phyloP scores from a whole-genome alignment of 208 protist species.

The Polymyxa betae region DNA sequence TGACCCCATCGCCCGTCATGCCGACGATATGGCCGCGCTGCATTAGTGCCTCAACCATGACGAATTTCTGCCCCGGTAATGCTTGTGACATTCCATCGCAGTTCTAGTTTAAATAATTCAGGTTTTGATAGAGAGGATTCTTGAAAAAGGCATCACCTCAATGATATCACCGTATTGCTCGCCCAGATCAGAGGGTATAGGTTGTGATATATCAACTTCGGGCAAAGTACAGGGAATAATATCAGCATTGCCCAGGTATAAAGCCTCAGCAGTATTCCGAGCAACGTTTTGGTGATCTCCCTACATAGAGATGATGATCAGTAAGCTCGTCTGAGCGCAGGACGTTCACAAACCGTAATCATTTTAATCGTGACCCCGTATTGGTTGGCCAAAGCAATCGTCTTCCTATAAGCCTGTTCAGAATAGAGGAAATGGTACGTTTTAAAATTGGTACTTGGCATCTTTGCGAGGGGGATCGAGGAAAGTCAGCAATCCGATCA shows the following conservation, averaged over 20 bases:
- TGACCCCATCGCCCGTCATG: slow-evolving; percentile 57
- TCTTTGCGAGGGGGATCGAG: slow-evolving; percentile 51
- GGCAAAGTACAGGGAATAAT: not conserved
- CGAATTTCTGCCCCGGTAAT: slow-evolving; percentile 65
- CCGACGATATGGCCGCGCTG: slow-evolving; percentile 12
- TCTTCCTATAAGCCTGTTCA: not conserved
- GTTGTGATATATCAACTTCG: not conserved
- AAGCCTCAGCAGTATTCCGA: slow-evolving; percentile 26
- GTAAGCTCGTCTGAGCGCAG: not conserved
- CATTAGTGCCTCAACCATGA: slow-evolving; percentile 43
- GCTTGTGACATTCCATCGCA: slow-evolving; percentile 60
- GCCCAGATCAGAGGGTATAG: slow-evolving; percentile 16
- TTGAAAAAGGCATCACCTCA: not conserved
- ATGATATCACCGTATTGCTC: slow-evolving; percentile 34
- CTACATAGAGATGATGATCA: not conserved
- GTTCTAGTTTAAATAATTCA: not conserved
- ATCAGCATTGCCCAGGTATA: not conserved
- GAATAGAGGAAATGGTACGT: not conserved
- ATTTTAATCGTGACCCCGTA: slow-evolving; percentile 62
- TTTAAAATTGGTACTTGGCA: not conserved
- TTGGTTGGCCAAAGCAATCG: slow-evolving; percentile 38
- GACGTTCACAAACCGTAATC: slow-evolving; percentile 53
- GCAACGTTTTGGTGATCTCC: slow-evolving; percentile 63
- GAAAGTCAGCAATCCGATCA: slow-evolving; percentile 25
- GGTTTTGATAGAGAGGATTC: not conserved